phyloP scores from a whole-genome alignment of 192 early-diverging fungal genomes.

The Backusella tarrabulga region DNA sequence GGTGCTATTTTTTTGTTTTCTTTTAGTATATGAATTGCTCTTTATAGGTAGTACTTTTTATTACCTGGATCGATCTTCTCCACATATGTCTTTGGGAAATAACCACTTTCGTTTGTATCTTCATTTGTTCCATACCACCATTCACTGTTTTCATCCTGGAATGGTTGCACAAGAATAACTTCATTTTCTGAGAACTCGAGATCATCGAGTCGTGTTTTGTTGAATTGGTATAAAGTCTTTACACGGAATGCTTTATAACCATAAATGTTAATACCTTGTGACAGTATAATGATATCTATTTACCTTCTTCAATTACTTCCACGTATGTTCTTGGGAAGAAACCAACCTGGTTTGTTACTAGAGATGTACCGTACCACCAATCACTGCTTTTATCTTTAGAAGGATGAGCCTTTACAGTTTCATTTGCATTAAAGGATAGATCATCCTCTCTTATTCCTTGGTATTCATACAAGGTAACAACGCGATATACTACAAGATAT shows the following conservation, averaged over 20 bases:
- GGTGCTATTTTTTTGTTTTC: background rate
- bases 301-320: constrained; percentile 44
- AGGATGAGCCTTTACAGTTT: constrained; percentile 51
- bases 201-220: constrained; percentile 51
- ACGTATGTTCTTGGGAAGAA: constrained; percentile 66
- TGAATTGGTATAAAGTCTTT: constrained; percentile 47
- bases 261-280: background rate
- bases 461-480: constrained; percentile 50
- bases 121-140: constrained; percentile 64
- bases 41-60: background rate
- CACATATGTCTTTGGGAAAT: constrained; percentile 62
- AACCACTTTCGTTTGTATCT: constrained; percentile 45
- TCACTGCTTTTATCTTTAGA: constrained; percentile 59
- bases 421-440: constrained; percentile 46
- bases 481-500: constrained; percentile 32
- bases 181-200: constrained; percentile 48
- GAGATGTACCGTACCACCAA: constrained; percentile 60
- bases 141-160: constrained; percentile 60
- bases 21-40: too few relatives aligned
- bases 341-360: constrained; percentile 40
- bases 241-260: constrained; percentile 31
- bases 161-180: constrained; percentile 49
- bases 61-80: constrained; percentile 38
- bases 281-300: background rate
- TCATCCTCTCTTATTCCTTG: constrained; percentile 56